Evolutionary conservation across 2,329 filamentous ascomycete species (phyloP), one percentile per base, ranked within the genome.

Genomic region (Magnaporthiopsis rhizophila): DNA sequence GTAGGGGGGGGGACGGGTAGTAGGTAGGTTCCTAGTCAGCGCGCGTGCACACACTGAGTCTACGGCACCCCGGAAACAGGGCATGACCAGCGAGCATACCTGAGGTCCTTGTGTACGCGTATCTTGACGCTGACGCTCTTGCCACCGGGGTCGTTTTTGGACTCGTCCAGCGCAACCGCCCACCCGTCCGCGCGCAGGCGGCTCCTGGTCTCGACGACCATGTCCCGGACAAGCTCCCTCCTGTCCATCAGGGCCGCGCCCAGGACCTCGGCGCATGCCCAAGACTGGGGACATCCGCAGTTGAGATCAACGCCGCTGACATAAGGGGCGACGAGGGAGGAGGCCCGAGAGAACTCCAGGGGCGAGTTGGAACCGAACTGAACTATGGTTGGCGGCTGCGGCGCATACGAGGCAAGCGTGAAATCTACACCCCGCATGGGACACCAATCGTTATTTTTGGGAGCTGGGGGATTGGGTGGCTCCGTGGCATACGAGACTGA

Each of bases 221-320:
- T 89, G 65, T 85, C 82, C 3, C 84, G 80, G n/a, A 90, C 88
- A 3, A 88, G 78, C 68, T 86, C 84, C 11, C 86, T 82, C 62
- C 80, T 77, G 59, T 85, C 80, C 87, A 90, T 90, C 45, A 91
- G 77, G n/a, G 86, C 86, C 5, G 88, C 88, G 6, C 88, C 88
- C 3, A 91, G 79, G 1, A 80, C 84, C 72, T 88, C 86, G 58
- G 86, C 83, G 69, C 88, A 88, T 0, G 88, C 88, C 88, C 88
- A 90, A 7, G 83, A 84, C 74, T 91, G 88, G 9, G 88, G 88
- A 70, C 88, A 91, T 13, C 88, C 88, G 73, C 88, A 91, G 76
- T 90, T 90, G 57, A 90, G 78, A 69, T 90, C 86, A 3, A 90
- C 81, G 67, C 88, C 88, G 69, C 82, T 82, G 63, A 85, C 83